These are phyloP conservation scores for Podila horticola DNA, from an alignment of 192 early-diverging fungal genomes.

Conservation along the genomic window DNA sequence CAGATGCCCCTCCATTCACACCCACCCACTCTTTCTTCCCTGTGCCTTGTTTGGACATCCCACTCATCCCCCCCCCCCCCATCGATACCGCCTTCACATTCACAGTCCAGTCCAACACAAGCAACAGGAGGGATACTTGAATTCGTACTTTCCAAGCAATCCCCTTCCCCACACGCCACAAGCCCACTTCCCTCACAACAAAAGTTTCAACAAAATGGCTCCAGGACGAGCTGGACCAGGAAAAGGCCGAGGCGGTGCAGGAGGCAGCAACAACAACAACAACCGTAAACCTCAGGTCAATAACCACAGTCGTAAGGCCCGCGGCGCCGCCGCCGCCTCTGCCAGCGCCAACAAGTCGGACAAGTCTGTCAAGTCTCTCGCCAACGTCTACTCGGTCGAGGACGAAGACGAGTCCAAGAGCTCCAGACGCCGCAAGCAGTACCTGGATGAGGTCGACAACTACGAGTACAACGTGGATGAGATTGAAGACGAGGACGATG, in stretches of 20 bases:
- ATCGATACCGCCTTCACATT: background rate
- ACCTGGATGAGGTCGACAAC: conserved; percentile 70
- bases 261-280: background rate
- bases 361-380: conserved; percentile 24
- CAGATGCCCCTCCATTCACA: background rate
- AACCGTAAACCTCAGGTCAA: conserved; percentile 35
- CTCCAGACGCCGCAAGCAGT: conserved; percentile 53
- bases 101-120: background rate
- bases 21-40: background rate
- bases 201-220: conserved; percentile 22
- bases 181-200: background rate
- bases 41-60: too few species aligned
- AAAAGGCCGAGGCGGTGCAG: conserved; percentile 17
- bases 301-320: conserved; percentile 37
- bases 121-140: background rate
- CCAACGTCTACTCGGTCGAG: conserved; percentile 50
- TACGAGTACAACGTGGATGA: conserved; percentile 79
- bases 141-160: background rate
- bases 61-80: too few species aligned
- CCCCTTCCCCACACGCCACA: background rate
- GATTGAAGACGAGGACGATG: conserved; percentile 90
- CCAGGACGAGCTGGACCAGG: conserved; percentile 50
- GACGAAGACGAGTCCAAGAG: conserved; percentile 56
- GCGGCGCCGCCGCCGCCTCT: conserved; percentile 26
- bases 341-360: conserved; percentile 1